A percentile compares a stretch with the other conserved stretches of the same genome.
phyloP scores from a whole-genome alignment of 768 basidiomycete genomes.

The Aureoboletus auriporus region DNA sequence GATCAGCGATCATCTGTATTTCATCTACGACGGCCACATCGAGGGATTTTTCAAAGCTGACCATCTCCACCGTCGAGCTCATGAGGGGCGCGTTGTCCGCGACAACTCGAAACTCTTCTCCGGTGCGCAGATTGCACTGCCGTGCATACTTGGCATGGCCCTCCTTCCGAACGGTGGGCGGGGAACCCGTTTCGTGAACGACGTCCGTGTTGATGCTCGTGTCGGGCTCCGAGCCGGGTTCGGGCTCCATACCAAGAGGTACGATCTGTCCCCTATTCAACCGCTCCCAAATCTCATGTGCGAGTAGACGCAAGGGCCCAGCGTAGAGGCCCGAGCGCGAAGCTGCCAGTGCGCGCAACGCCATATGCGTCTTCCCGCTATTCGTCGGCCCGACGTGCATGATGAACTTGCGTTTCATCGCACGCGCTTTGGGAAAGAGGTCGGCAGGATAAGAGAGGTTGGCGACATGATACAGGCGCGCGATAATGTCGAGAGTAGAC shows the following conservation, averaged over 20 bases:
- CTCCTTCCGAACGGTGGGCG: slow-evolving; percentile 27
- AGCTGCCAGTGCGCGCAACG: slow-evolving; percentile 81
- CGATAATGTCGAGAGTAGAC: slow-evolving; percentile 37
- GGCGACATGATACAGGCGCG: slow-evolving; percentile 34
- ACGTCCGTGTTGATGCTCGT: slow-evolving; percentile 32
- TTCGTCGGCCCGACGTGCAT: slow-evolving; percentile 99
- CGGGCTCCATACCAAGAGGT: slow-evolving; percentile 57
- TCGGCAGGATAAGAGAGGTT: slow-evolving; percentile 48
- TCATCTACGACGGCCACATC: slow-evolving; percentile 96
- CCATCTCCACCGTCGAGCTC: slow-evolving; percentile 97
- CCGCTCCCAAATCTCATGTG: slow-evolving; percentile 91
- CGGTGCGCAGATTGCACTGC: slow-evolving; percentile 83
- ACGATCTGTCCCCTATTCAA: slow-evolving; percentile 88
- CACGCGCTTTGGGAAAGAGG: slow-evolving; percentile 48
- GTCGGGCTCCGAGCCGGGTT: slow-evolving; percentile 35
- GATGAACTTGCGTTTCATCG: slow-evolving; percentile 69
- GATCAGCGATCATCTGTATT: slow-evolving; percentile 91
- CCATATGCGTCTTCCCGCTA: slow-evolving; percentile 94
- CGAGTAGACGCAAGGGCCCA: slow-evolving; percentile 88
- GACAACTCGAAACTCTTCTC: slow-evolving; percentile 82
- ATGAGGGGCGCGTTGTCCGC: slow-evolving; percentile 48
- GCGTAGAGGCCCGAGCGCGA: slow-evolving; percentile 77
- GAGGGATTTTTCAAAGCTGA: slow-evolving; percentile 35
- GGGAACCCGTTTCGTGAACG: slow-evolving; percentile 17
- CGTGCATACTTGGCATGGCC: slow-evolving; percentile 52